Percentiles rank a stretch among this genome's conserved stretches.
Evolutionary conservation across 2,329 filamentous ascomycete genomes (phyloP).

Genomic region (Trichophyton schoenleinii): DNA sequence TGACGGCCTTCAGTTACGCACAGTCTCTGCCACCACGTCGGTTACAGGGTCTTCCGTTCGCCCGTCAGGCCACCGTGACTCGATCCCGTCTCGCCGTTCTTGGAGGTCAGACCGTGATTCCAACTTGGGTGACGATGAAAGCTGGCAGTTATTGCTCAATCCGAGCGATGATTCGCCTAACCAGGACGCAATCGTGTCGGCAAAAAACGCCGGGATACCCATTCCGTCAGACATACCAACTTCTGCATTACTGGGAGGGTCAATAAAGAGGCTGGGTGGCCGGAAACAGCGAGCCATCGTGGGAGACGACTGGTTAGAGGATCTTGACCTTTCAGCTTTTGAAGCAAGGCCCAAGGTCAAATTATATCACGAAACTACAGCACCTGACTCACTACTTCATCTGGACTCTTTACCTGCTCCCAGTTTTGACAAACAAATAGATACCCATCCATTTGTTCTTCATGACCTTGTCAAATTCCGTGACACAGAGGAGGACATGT

Average conservation of each 20-base stretch:
- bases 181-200: slow-evolving; percentile 72
- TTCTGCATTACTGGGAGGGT: slow-evolving; percentile 80
- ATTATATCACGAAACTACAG: slow-evolving; percentile 45
- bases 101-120: slow-evolving; percentile 73
- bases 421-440: background rate
- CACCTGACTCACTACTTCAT: slow-evolving; percentile 57
- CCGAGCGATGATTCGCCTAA: slow-evolving; percentile 77
- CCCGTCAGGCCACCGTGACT: slow-evolving; percentile 49
- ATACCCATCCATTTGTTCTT: slow-evolving; percentile 14
- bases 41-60: slow-evolving; percentile 32
- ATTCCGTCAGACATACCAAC: slow-evolving; percentile 75
- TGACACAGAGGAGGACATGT: slow-evolving; percentile 49
- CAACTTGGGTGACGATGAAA: slow-evolving; percentile 60
- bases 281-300: slow-evolving; percentile 59
- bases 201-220: slow-evolving; percentile 80
- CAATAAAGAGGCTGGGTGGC: slow-evolving; percentile 77
- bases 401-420: slow-evolving; percentile 39
- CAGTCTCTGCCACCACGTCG: slow-evolving; percentile 35
- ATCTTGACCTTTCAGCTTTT: slow-evolving; percentile 54
- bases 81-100: slow-evolving; percentile 68
- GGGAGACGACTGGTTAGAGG: slow-evolving; percentile 71
- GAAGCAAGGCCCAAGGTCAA: slow-evolving; percentile 52
- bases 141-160: slow-evolving; percentile 74
- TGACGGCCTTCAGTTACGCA: slow-evolving; percentile 35
- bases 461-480: slow-evolving; percentile 50